A percentile compares a stretch with the other conserved stretches of the same genome.
phyloP scores from a whole-genome alignment of 2,329 filamentous ascomycete species.

The Alternaria gaisen region DNA sequence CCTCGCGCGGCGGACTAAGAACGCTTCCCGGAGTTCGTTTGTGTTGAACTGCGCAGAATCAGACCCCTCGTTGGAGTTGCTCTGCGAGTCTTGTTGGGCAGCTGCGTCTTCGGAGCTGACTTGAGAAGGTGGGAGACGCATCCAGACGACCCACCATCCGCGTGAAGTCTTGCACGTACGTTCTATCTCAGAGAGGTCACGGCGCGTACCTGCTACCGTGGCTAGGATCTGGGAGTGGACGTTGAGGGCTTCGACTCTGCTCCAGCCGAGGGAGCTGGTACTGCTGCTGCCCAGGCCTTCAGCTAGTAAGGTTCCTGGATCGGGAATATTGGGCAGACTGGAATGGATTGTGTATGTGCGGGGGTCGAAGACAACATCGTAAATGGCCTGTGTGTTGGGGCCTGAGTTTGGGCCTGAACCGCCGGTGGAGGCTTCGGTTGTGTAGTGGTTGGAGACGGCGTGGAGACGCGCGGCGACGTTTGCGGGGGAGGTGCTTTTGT shows the following conservation, averaged over 20 bases:
- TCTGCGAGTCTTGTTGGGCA: conserved; percentile 2
- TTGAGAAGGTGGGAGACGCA: conserved; percentile 57
- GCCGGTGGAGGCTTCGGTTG: conserved; percentile 45
- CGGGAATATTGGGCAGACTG: conserved; percentile 70
- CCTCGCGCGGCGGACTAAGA: conserved; percentile 53
- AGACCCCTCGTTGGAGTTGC: background rate
- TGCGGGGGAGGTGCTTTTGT: conserved; percentile 53
- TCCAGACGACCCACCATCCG: conserved; percentile 75
- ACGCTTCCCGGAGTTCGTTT: conserved; percentile 52
- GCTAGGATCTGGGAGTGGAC: conserved; percentile 68
- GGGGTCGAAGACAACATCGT: conserved; percentile 69
- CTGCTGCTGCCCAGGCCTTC: conserved; percentile 45
- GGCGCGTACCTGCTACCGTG: conserved; percentile 63
- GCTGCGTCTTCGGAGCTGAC: conserved; percentile 11
- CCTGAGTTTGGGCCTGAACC: conserved; percentile 39
- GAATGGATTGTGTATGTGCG: conserved; percentile 66
- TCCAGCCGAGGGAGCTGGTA: conserved; percentile 50
- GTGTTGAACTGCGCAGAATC: conserved; percentile 35
- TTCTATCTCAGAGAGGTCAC: conserved; percentile 59
- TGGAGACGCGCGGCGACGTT: conserved; percentile 55
- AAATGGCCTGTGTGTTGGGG: conserved; percentile 58
- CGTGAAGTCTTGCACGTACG: conserved; percentile 69
- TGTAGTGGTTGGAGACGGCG: conserved; percentile 47
- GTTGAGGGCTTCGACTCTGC: conserved; percentile 67
- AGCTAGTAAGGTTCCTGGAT: conserved; percentile 56